Conservation (phyloP, 768 basidiomycete species). For the Tricholomella constricta region DNA sequence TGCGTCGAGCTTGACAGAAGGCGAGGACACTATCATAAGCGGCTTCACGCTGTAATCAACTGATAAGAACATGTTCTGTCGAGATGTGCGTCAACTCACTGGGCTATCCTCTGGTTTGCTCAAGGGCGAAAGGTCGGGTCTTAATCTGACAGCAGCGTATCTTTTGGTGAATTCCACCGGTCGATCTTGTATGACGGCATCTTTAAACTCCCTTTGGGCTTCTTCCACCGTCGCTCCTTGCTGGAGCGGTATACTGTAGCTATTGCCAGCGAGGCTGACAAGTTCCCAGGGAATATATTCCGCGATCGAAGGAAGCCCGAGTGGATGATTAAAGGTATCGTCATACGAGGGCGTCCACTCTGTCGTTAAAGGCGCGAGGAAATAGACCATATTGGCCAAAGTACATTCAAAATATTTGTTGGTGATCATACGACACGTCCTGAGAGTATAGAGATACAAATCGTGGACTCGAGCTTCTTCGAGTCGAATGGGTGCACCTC, state of each 20-base stretch:
- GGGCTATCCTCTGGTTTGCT: slow-evolving; percentile 67
- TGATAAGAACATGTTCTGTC: slow-evolving; percentile 7
- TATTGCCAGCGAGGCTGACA: slow-evolving; percentile 51
- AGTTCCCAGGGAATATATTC: slow-evolving; percentile 65
- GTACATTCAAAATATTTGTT: slow-evolving; percentile 71
- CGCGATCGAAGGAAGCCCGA: slow-evolving; percentile 38
- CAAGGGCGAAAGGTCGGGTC: slow-evolving; percentile 71
- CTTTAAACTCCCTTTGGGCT: slow-evolving; percentile 49
- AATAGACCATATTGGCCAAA: slow-evolving; percentile 57
- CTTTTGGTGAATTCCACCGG: slow-evolving; percentile 75
- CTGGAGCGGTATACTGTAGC: slow-evolving; percentile 54
- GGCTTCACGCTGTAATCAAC: slow-evolving; percentile 53
- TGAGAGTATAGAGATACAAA: slow-evolving; percentile 63
- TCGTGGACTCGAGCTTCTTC: slow-evolving; percentile 45
- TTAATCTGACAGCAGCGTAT: slow-evolving; percentile 56
- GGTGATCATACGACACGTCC: slow-evolving; percentile 59
- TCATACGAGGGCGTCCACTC: slow-evolving; percentile 36
- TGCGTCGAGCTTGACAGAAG: slow-evolving; percentile 62
- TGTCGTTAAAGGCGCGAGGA: slow-evolving; percentile 61
- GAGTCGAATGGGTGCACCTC: slow-evolving; percentile 51
- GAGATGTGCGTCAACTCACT: slow-evolving; percentile 41
- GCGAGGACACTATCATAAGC: slow-evolving; percentile 63
- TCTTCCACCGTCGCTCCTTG: slow-evolving; percentile 31
- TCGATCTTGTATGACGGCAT: slow-evolving; percentile 76
- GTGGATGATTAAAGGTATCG: slow-evolving; percentile 12